These are phyloP conservation scores for Bipolaris zeicola DNA, from an alignment of 2,329 filamentous ascomycete species.

Conservation along the genomic window DNA sequence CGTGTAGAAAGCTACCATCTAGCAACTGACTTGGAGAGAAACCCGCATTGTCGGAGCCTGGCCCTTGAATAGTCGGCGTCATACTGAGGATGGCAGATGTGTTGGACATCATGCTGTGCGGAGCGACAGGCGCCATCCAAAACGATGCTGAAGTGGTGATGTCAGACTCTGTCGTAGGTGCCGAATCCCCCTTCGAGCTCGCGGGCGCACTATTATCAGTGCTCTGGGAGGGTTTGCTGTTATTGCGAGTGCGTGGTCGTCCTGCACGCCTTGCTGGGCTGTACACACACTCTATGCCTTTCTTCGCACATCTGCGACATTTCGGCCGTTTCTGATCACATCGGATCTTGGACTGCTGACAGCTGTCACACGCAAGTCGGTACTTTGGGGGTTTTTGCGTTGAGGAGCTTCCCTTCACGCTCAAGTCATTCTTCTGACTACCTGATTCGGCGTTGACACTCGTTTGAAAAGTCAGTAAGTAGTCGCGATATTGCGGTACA, in stretches of 20 bases:
- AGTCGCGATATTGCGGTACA: slow-evolving; percentile 2
- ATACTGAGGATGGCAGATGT: neutral
- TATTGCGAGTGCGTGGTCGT: slow-evolving; percentile 12
- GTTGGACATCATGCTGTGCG: neutral
- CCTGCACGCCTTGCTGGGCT: slow-evolving; percentile 11
- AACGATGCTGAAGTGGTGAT: neutral
- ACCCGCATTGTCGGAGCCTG: slow-evolving; percentile 1
- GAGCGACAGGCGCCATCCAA: neutral
- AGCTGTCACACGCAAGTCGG: slow-evolving; percentile 14
- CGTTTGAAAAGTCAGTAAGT: neutral
- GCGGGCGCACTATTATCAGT: neutral
- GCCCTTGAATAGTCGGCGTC: neutral
- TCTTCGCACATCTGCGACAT: slow-evolving; percentile 16
- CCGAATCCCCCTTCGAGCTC: neutral
- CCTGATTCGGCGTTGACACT: neutral
- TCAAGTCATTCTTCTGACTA: slow-evolving; percentile 6
- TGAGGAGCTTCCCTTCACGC: slow-evolving; percentile 1
- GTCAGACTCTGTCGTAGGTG: neutral
- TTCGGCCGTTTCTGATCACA: slow-evolving; percentile 11
- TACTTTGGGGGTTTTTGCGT: slow-evolving; percentile 9
- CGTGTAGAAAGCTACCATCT: slow-evolving; percentile 7
- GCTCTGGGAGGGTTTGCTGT: slow-evolving; percentile 1
- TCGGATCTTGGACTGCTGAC: slow-evolving; percentile 14
- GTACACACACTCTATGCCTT: slow-evolving; percentile 11
- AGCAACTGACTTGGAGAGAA: slow-evolving; percentile 1